Conservation (phyloP, 2,329 filamentous ascomycete genomes). For the Atkinsonella texensis region DNA sequence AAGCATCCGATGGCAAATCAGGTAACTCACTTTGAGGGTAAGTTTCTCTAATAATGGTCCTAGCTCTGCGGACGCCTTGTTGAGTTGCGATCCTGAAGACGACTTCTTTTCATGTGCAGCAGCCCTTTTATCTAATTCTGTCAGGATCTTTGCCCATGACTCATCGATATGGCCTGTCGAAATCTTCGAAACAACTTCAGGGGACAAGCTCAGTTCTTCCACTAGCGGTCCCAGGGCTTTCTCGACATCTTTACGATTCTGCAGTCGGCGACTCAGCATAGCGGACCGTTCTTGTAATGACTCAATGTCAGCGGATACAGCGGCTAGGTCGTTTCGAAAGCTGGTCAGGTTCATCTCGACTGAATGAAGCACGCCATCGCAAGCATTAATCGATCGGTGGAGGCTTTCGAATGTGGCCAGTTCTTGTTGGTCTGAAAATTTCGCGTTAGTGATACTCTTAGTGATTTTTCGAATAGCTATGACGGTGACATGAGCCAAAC, state of each 20-base stretch:
- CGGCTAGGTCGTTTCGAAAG: slow-evolving; percentile 86
- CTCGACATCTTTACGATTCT: slow-evolving; percentile 83
- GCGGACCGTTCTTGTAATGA: slow-evolving; percentile 78
- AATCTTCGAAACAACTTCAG: slow-evolving; percentile 71
- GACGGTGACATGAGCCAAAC: slow-evolving; percentile 14
- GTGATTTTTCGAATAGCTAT: background rate
- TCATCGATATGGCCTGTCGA: slow-evolving; percentile 84
- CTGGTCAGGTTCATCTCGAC: slow-evolving; percentile 86
- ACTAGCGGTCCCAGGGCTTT: slow-evolving; percentile 78
- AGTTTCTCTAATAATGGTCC: slow-evolving; percentile 77
- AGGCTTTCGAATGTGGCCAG: slow-evolving; percentile 80
- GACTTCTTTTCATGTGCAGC: slow-evolving; percentile 55
- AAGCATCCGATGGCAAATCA: background rate
- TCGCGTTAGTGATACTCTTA: background rate
- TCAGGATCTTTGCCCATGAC: slow-evolving; percentile 69
- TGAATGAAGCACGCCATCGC: slow-evolving; percentile 84
- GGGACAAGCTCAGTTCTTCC: slow-evolving; percentile 83
- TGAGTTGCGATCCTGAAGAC: slow-evolving; percentile 43
- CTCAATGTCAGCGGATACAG: slow-evolving; percentile 91
- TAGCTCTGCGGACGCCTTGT: slow-evolving; percentile 73
- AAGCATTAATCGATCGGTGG: slow-evolving; percentile 77
- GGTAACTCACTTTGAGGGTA: slow-evolving; percentile 53
- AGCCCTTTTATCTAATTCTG: slow-evolving; percentile 71
- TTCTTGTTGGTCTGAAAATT: slow-evolving; percentile 57
- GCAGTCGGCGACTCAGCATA: slow-evolving; percentile 69